Evolutionary conservation across 345 rosid species (phyloP).

Genomic region (Eucalyptus polyanthemos): DNA sequence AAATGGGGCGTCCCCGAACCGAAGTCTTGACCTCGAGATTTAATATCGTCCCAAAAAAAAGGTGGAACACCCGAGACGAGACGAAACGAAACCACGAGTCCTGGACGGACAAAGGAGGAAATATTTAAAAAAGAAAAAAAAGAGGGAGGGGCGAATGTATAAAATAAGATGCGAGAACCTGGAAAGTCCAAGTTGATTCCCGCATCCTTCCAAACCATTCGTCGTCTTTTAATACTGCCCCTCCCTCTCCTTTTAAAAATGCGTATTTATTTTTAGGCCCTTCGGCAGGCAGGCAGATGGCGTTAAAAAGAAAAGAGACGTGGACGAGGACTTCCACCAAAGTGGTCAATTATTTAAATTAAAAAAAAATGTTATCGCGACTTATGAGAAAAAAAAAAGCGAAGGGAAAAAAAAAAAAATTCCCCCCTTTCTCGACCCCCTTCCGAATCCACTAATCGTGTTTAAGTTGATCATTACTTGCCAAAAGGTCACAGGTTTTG

Average conservation of each 20-base stretch:
- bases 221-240: neutral
- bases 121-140: neutral
- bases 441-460: conserved; percentile 6
- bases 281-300: neutral
- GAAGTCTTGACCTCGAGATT: conserved; percentile 7
- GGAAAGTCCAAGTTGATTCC: conserved; percentile 21
- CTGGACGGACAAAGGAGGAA: neutral
- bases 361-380: neutral
- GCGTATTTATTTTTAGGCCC: neutral
- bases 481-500: conserved; percentile 37
- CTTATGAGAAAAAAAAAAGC: neutral
- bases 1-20: conserved; percentile 10
- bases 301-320: neutral
- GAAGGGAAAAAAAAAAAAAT: neutral
- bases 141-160: neutral
- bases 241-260: neutral
- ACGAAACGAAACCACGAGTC: neutral
- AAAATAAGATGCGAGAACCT: neutral
- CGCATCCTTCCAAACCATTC: conserved; percentile 11
- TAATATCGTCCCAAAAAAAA: neutral
- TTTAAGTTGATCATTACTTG: conserved; percentile 14
- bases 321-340: neutral
- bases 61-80: neutral
- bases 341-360: neutral
- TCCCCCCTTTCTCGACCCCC: neutral